These are phyloP conservation scores for Lentinus tigrinus DNA, from an alignment of 768 basidiomycete genomes.

Conservation along the genomic window DNA sequence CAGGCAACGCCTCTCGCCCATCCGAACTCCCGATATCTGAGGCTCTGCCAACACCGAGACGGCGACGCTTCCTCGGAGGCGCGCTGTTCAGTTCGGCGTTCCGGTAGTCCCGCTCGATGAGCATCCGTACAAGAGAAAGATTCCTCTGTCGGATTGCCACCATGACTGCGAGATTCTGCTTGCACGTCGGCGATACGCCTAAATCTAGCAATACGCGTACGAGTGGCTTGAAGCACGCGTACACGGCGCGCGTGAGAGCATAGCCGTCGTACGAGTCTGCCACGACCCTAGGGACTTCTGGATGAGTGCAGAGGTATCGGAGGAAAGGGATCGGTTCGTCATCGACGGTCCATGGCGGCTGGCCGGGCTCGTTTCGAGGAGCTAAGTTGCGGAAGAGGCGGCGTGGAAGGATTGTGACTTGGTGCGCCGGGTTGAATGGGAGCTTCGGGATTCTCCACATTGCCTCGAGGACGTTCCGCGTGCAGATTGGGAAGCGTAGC, in stretches of 20 bases:
- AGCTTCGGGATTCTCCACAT: constrained; percentile 37
- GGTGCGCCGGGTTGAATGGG: not conserved
- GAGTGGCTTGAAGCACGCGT: constrained; percentile 60
- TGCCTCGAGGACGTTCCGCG: constrained; percentile 40
- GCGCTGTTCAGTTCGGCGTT: not conserved
- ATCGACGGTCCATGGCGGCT: constrained; percentile 40
- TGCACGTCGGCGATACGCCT: constrained; percentile 68
- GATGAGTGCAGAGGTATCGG: constrained; percentile 48
- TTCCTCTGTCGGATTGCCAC: constrained; percentile 76
- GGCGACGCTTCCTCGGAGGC: not conserved
- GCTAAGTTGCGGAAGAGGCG: constrained; percentile 61
- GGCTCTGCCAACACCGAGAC: not conserved
- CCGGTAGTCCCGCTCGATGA: constrained; percentile 60
- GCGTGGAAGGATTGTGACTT: constrained; percentile 56
- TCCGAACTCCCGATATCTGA: not conserved
- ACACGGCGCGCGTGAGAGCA: constrained; percentile 76
- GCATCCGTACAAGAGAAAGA: constrained; percentile 63
- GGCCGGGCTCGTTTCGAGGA: constrained; percentile 18
- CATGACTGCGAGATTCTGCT: constrained; percentile 62
- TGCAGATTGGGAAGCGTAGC: constrained; percentile 55
- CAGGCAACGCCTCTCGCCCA: not conserved
- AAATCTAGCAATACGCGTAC: constrained; percentile 67
- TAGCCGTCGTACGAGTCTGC: constrained; percentile 78
- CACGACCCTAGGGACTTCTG: constrained; percentile 43
- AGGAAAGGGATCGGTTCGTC: constrained; percentile 68